Evolutionary conservation across 2,329 filamentous ascomycete genomes (phyloP).

Genomic region (Cladophialophora exuberans): DNA sequence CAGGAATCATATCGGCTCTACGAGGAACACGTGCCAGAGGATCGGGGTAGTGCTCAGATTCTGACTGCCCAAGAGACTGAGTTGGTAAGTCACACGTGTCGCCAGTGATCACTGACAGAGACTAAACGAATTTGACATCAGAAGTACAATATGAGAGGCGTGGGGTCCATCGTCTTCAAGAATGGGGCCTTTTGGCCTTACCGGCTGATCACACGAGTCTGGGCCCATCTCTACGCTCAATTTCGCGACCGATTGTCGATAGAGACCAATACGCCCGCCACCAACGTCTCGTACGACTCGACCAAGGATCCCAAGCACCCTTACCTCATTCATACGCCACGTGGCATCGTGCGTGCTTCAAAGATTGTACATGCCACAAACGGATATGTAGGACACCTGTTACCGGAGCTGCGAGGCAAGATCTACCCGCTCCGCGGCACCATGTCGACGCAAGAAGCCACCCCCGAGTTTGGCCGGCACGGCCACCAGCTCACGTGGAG

Average conservation of each 20-base stretch:
- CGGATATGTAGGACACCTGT: conserved; percentile 44
- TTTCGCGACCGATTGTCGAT: conserved; percentile 19
- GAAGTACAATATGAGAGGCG: conserved; percentile 25
- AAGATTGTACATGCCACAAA: conserved; percentile 49
- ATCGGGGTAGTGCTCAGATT: too few species aligned
- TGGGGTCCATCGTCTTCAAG: conserved; percentile 25
- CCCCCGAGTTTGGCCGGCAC: conserved; percentile 16
- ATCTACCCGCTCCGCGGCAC: conserved; percentile 44
- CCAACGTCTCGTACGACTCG: conserved; percentile 4
- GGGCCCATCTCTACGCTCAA: conserved; percentile 14
- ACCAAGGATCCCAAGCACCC: conserved; percentile 26
- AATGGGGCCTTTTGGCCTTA: conserved; percentile 42
- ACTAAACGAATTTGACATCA: conserved; percentile 21
- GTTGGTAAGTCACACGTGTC: too few species aligned
- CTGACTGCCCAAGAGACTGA: too few species aligned
- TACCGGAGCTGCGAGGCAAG: conserved; percentile 42
- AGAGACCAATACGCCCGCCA: conserved; percentile 29
- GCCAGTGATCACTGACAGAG: conserved; percentile 11
- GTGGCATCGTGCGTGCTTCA: conserved; percentile 40
- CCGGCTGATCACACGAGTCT: conserved; percentile 37
- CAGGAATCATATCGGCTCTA: too few species aligned
- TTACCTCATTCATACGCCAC: conserved; percentile 39
- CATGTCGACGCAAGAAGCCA: conserved; percentile 47
- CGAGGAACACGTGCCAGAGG: too few species aligned
- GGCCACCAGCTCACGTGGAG: conserved; percentile 25